Percentiles rank a stretch among this genome's conserved stretches.
Evolutionary conservation across 148 eudicot species (phyloP).

Genomic region (Hydrangea macrophylla): DNA sequence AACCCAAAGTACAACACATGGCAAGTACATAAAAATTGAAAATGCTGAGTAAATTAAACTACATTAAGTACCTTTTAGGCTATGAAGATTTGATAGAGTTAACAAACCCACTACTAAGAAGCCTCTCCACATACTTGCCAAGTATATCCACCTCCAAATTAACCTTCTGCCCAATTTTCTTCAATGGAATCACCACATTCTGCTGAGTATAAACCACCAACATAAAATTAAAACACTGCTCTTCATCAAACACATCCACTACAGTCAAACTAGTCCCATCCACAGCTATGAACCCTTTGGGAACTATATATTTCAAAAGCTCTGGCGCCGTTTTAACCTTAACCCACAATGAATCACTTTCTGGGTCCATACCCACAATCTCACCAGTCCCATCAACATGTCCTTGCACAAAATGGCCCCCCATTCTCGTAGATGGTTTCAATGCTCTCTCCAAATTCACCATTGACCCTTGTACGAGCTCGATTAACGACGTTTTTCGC

Average conservation of each 20-base stretch:
- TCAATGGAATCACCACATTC: slow-evolving; percentile 78
- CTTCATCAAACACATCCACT: slow-evolving; percentile 82
- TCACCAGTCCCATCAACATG: slow-evolving; percentile 94
- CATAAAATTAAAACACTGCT: slow-evolving; percentile 80
- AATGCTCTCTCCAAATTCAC: slow-evolving; percentile 93
- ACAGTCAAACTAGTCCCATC: slow-evolving; percentile 98
- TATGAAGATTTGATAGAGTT: slow-evolving; percentile 37
- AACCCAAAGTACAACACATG: background rate
- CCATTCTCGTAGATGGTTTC: slow-evolving; percentile 87
- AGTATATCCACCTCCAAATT: slow-evolving; percentile 94
- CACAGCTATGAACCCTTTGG: slow-evolving; percentile 84
- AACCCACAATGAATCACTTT: slow-evolving; percentile 89
- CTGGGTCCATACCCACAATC: slow-evolving; percentile 50
- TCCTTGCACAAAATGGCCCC: slow-evolving; percentile 99
- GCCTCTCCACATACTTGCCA: slow-evolving; percentile 92
- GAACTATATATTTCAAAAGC: slow-evolving; percentile 77
- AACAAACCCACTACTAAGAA: slow-evolving; percentile 66
- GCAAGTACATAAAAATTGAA: background rate
- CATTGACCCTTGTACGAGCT: slow-evolving; percentile 54
- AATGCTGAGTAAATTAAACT: background rate
- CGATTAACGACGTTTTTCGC: slow-evolving; percentile 70
- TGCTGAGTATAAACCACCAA: slow-evolving; percentile 85
- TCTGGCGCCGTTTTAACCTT: slow-evolving; percentile 68
- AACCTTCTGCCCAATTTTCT: slow-evolving; percentile 90
- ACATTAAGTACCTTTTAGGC: slow-evolving; percentile 11